Evolutionary conservation across 345 rosid species (phyloP), one percentile per base, ranked within the genome.

Genomic region (Dipteronia sinensis): DNA sequence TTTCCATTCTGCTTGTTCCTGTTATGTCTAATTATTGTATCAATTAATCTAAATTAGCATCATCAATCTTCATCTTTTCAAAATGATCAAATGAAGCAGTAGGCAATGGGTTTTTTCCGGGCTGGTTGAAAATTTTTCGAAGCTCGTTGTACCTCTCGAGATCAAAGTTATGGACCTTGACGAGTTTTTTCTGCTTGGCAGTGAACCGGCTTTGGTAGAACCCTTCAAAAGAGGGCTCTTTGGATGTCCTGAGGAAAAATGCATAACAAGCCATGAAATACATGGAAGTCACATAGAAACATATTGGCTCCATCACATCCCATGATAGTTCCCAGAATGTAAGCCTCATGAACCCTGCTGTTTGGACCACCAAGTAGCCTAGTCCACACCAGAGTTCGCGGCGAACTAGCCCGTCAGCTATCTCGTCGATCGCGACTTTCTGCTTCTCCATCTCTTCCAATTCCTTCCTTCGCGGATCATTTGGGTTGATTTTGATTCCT

Each of bases 291-390:
- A 89, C 83, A 29, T 81, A 90, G 93, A 90, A 97, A 89, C 99
- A 97, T 29, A 97, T 91, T 0, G 99, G 99, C 31, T 97, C 99
- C 98, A 97, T 97, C 5, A 97, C 97, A 76, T 97, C 98, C 99
- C 99, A 97, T 0, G 98, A 82, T 2, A 97, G 95, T 76, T 97
- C 99, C 99, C 99, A 97, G 27, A 97, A 97, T 0, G 99, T 97
- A 40, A 97, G 88, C 86, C 99, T 89, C 98, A 97, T 91, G 87
- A 94, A 87, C n/a, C 78, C 98, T 0, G 87, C 89, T 4, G 99
- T 94, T 77, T 97, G 98, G 53, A 87, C 79, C 44, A 93, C 86
- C 55, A 94, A 63, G 88, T 82, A 91, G 22, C 86, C 91, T 0
- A 97, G 85, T 8, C 98, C 99, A 4, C 82, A 67, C 96, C 94